Base-by-base conservation (phyloP, 257 asterid species). In the Verbascum thapsus region DNA sequence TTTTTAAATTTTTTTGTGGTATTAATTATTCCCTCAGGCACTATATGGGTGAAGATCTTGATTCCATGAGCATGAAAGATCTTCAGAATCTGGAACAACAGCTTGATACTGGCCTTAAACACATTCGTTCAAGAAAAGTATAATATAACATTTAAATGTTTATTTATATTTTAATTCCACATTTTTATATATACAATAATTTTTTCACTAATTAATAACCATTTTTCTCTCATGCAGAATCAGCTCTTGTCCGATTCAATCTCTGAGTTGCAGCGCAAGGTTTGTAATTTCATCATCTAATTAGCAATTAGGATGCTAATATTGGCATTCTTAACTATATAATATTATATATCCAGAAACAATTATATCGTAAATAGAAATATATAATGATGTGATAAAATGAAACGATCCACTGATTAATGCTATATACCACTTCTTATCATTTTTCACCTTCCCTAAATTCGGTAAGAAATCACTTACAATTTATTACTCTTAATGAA, bases 191-290 rank as follows among this genome's bases (percentile, higher is more conserved):
- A 16, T 7, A 18, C 10, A 16, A 68, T 3, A 26, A 11, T 42
- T 43, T 38, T 30, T 13, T 49, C 44, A 49, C 19, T 7, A 22
- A 50, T 26, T 26, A 61, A 61, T 13, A 53, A 26, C 13, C 41
- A 3, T 22, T 12, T 59, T 44, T 26, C 34, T 60, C 8, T 35
- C 11, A 4, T 72, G 61, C 89, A 91, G 98, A 82, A 81, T 57
- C 96, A 88, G 64, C 87, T 88, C 59, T 61, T 88, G 91, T 69
- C 78, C 34, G 96, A 85, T 22, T 88, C 96, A 9, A 84, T 88
- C 69, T 71, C 91, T 41, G 91, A 81, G 65, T 69, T 91, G 69
- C 98, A 91, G 75, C 76, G 68, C 32, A 88, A 88, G 96, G 98
- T 90, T 47, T 22, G 75, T 41, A 42, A 17, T 49, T 38, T 59